These are phyloP conservation scores for Pestalotiopsis sp. DNA, from an alignment of 2,329 filamentous ascomycete species.

Conservation along the genomic window DNA sequence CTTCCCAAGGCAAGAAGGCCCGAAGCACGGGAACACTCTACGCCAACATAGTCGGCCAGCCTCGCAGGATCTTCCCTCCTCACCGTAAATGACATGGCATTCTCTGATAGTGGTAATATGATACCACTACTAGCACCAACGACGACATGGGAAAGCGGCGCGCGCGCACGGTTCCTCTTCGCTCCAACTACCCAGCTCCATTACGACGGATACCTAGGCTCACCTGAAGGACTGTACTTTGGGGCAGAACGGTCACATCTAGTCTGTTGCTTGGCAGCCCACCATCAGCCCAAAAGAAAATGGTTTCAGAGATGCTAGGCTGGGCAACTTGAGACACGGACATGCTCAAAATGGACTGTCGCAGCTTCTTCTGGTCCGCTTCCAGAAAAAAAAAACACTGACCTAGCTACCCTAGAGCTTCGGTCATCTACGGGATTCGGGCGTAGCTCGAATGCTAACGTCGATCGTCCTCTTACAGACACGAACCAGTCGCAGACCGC, in stretches of 20 bases:
- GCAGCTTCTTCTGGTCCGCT: conserved; percentile 11
- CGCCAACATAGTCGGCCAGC: background rate
- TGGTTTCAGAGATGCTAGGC: conserved; percentile 2
- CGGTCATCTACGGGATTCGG: background rate
- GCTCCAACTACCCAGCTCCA: background rate
- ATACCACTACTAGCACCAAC: background rate
- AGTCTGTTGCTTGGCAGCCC: conserved; percentile 5
- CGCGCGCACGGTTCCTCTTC: background rate
- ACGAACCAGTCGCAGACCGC: background rate
- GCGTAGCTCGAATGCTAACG: background rate
- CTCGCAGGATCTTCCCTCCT: background rate
- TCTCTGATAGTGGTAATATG: background rate
- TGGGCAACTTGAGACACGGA: conserved; percentile 10
- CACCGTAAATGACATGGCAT: background rate
- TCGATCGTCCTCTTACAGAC: background rate
- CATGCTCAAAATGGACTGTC: conserved; percentile 5
- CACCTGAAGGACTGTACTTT: conserved; percentile 5
- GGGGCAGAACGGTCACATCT: background rate
- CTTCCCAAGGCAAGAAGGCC: background rate
- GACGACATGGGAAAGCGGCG: background rate
- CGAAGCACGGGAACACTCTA: background rate
- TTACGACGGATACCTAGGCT: background rate
- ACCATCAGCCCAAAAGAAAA: background rate
- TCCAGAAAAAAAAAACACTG: conserved; percentile 9
- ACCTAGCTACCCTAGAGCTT: background rate